Conservation (phyloP, 495 filamentous ascomycete species). For the Antarctomyces pellizariae region DNA sequence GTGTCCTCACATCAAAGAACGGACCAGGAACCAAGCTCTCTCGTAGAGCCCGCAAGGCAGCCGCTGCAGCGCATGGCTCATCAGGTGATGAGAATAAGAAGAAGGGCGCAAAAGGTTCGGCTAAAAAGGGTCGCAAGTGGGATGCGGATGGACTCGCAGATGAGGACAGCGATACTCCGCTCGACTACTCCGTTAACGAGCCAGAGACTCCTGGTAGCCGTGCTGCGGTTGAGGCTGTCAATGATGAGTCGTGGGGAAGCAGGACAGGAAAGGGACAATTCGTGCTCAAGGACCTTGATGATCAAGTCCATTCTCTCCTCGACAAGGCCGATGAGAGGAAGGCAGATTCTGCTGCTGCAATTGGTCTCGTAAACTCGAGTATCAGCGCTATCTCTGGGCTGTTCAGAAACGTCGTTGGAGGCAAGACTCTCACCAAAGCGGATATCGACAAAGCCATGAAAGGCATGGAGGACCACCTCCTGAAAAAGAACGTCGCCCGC, state of each 20-base stretch:
- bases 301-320: slow-evolving; percentile 80
- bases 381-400: slow-evolving; percentile 62
- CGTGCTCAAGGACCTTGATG: slow-evolving; percentile 76
- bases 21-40: slow-evolving; percentile 55
- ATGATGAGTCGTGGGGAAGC: slow-evolving; percentile 58
- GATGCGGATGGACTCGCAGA: slow-evolving; percentile 71
- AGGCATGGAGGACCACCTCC: slow-evolving; percentile 84
- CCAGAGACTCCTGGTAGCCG: slow-evolving; percentile 19
- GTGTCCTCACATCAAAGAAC: slow-evolving; percentile 43
- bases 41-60: slow-evolving; percentile 59
- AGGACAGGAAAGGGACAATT: slow-evolving; percentile 77
- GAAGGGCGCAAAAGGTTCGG: slow-evolving; percentile 29
- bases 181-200: slow-evolving; percentile 67
- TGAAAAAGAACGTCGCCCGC: slow-evolving; percentile 88
- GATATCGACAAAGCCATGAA: slow-evolving; percentile 82
- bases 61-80: slow-evolving; percentile 41
- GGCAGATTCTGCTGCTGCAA: slow-evolving; percentile 11
- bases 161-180: slow-evolving; percentile 53
- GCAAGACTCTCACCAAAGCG: slow-evolving; percentile 67
- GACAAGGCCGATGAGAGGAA: slow-evolving; percentile 20
- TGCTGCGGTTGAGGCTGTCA: slow-evolving; percentile 42
- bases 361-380: slow-evolving; percentile 51
- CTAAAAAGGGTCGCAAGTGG: slow-evolving; percentile 78
- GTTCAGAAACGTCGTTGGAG: slow-evolving; percentile 84
- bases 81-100: slow-evolving; percentile 62